phyloP scores from a whole-genome alignment of 164 flowering plant genomes.

The Chimonanthus praecox region DNA sequence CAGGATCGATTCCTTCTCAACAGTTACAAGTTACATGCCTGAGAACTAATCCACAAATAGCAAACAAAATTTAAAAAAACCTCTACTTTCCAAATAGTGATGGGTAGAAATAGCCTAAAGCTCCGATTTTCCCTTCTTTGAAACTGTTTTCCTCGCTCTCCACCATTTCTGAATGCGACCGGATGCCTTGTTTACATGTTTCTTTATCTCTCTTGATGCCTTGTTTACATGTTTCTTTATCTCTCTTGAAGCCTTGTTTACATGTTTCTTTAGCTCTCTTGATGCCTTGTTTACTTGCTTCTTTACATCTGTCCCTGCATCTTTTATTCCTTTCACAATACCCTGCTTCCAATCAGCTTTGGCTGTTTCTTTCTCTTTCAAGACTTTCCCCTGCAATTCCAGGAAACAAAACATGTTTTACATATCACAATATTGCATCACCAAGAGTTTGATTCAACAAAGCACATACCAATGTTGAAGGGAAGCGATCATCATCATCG shows the following conservation, averaged over 20 bases:
- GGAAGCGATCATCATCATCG: conserved; percentile 48
- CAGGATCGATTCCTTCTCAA: neutral
- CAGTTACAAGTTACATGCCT: neutral
- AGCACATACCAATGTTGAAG: conserved; percentile 56
- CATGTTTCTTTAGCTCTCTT: conserved; percentile 40
- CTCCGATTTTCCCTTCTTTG: conserved; percentile 47
- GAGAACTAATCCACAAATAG: neutral
- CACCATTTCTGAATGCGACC: conserved; percentile 53
- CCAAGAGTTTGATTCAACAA: neutral
- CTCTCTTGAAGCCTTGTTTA: conserved; percentile 27
- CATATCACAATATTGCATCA: neutral
- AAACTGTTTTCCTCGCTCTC: conserved; percentile 30
- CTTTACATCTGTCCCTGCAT: conserved; percentile 37
- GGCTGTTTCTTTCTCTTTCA: conserved; percentile 45
- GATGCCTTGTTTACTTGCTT: conserved; percentile 36
- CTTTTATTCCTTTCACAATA: conserved; percentile 33
- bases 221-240: conserved; percentile 46
- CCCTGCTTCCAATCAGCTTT: conserved; percentile 57
- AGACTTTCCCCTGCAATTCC: conserved; percentile 48
- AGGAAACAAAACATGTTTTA: neutral
- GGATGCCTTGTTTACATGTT: conserved; percentile 45
- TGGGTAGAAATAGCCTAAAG: conserved; percentile 28
- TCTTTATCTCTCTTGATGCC: conserved; percentile 31
- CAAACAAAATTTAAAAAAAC: neutral
- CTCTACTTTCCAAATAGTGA: neutral